Evolutionary conservation across 164 flowering plant genomes (phyloP).

Genomic region (Santalum album): DNA sequence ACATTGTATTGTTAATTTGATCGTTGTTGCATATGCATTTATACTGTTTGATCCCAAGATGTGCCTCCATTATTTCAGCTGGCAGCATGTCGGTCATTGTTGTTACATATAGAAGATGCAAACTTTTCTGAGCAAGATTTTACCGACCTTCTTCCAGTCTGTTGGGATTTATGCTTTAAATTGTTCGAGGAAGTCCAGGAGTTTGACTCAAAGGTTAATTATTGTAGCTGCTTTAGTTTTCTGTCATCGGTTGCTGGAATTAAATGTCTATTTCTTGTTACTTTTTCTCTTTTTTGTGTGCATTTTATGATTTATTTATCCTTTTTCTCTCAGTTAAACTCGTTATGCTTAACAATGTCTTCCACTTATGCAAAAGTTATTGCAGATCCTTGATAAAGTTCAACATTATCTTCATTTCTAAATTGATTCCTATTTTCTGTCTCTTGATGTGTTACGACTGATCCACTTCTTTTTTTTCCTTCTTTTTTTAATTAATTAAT

Average conservation of each 20-base stretch:
- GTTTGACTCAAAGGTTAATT: slow-evolving; percentile 88
- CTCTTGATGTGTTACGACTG: too few relatives aligned
- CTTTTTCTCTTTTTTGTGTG: too few relatives aligned
- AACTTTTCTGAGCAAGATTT: slow-evolving; percentile 64
- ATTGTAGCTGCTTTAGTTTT: neutral
- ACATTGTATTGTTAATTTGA: too few relatives aligned
- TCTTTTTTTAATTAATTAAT: neutral
- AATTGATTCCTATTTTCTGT: neutral
- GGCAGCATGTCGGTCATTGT: slow-evolving; percentile 81
- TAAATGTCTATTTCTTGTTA: neutral
- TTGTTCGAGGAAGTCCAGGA: slow-evolving; percentile 84
- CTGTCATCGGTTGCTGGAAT: neutral
- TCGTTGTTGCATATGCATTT: too few relatives aligned
- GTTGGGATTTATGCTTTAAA: slow-evolving; percentile 80
- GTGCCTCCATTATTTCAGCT: slow-evolving; percentile 38
- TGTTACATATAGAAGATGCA: slow-evolving; percentile 76
- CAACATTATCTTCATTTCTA: neutral
- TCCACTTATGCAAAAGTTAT: too few relatives aligned
- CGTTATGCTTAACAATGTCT: too few relatives aligned
- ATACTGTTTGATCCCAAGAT: neutral
- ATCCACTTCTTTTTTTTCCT: too few relatives aligned
- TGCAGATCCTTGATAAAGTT: too few relatives aligned
- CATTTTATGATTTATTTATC: too few relatives aligned
- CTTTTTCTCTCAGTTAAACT: too few relatives aligned
- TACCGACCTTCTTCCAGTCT: slow-evolving; percentile 65